Percentiles rank a stretch among this genome's conserved stretches.
Evolutionary conservation across 2,329 filamentous ascomycete species (phyloP).

Genomic region (Arthroderma uncinatum): DNA sequence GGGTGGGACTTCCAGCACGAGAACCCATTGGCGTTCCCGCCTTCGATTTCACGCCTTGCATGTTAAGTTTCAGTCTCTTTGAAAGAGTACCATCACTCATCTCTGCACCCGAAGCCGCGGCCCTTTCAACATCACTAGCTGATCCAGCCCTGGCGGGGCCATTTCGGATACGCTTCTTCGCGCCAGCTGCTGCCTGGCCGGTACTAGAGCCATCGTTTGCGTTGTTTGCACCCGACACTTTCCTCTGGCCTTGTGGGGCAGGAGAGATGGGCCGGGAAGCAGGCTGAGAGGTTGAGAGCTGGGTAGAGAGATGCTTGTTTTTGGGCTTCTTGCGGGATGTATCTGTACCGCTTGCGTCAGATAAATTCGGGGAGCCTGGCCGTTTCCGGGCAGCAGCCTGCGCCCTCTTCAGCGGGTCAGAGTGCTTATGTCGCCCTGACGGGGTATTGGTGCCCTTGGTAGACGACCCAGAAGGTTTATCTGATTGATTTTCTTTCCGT

Average conservation of each 20-base stretch:
- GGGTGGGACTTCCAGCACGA: constrained; percentile 37
- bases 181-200: constrained; percentile 32
- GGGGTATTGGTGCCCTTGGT: constrained; percentile 62
- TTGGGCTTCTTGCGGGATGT: constrained; percentile 69
- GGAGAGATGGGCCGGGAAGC: constrained; percentile 34
- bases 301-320: constrained; percentile 47
- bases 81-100: constrained; percentile 36
- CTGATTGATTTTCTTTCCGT: constrained; percentile 41
- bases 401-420: constrained; percentile 41
- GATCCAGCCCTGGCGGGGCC: constrained; percentile 32
- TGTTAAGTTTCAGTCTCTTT: constrained; percentile 41
- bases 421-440: constrained; percentile 46
- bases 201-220: constrained; percentile 6
- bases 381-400: constrained; percentile 58
- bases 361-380: constrained; percentile 72
- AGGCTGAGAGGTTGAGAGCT: constrained; percentile 16
- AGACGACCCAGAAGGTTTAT: constrained; percentile 41
- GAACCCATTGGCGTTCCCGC: constrained; percentile 39
- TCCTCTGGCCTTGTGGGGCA: constrained; percentile 34
- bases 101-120: constrained; percentile 38
- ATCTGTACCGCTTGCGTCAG: constrained; percentile 86
- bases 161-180: constrained; percentile 41
- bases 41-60: constrained; percentile 29
- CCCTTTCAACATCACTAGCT: constrained; percentile 46
- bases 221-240: constrained; percentile 5